Evolutionary conservation across 164 flowering plant genomes (phyloP).

Genomic region (Berberis thunbergii): DNA sequence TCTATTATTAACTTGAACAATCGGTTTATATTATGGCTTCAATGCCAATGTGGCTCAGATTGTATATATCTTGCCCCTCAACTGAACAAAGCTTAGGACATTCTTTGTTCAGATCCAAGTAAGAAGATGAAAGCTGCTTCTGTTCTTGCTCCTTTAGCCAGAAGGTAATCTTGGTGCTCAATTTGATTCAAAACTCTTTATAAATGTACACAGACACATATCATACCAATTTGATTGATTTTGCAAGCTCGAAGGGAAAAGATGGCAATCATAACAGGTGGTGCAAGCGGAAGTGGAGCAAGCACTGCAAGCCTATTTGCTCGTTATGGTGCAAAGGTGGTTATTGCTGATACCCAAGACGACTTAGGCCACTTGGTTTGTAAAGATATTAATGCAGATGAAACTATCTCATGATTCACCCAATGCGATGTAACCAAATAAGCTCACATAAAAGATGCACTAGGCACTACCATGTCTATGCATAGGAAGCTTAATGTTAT

Average conservation of each 20-base stretch:
- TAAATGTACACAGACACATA: too few relatives aligned
- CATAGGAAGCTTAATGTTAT: constrained; percentile 33
- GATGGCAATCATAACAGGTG: constrained; percentile 11
- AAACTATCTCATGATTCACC: not conserved
- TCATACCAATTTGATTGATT: not conserved
- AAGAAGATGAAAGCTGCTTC: too few relatives aligned
- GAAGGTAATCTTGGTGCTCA: too few relatives aligned
- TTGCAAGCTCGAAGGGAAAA: constrained; percentile 6
- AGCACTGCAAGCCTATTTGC: constrained; percentile 1
- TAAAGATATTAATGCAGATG: not conserved
- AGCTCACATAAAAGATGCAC: constrained; percentile 4
- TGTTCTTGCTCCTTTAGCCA: too few relatives aligned
- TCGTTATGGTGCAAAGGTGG: constrained; percentile 8
- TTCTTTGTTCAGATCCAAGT: too few relatives aligned
- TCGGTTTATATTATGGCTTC: too few relatives aligned
- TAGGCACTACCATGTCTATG: constrained; percentile 10
- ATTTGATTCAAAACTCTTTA: too few relatives aligned
- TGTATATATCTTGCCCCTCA: too few relatives aligned
- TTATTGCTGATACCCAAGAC: constrained; percentile 6
- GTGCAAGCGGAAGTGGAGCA: constrained; percentile 6
- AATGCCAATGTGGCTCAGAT: too few relatives aligned
- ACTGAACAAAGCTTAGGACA: too few relatives aligned
- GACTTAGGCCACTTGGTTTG: constrained; percentile 7
- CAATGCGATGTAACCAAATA: constrained; percentile 10
- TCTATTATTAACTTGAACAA: too few relatives aligned